These are phyloP conservation scores for Monsonia emarginata DNA, from an alignment of 441 rosid species.

Conservation along the genomic window DNA sequence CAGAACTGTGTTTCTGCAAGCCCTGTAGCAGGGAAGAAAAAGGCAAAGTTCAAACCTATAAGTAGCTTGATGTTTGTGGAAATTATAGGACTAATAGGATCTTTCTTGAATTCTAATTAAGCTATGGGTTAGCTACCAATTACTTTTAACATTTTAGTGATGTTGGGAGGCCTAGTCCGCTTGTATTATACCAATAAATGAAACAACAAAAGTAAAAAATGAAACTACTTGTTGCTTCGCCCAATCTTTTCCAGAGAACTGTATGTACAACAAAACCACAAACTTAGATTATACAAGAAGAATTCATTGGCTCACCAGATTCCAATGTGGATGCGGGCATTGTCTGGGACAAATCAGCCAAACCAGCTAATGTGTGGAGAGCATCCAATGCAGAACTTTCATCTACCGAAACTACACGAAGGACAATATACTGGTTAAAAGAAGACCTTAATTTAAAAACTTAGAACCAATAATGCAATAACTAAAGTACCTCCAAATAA, in stretches of 20 bases:
- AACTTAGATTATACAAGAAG: constrained; percentile 12
- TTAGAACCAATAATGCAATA: constrained; percentile 4
- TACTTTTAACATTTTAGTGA: not conserved
- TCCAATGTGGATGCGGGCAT: constrained; percentile 44
- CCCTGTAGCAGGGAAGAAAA: not conserved
- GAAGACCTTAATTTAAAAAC: constrained; percentile 7
- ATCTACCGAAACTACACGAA: constrained; percentile 36
- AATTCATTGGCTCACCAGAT: constrained; percentile 49
- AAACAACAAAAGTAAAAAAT: not conserved
- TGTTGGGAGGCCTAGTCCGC: not conserved
- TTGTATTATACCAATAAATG: not conserved
- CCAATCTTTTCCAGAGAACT: not conserved
- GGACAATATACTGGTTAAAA: constrained; percentile 5
- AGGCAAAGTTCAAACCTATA: not conserved
- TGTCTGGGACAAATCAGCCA: constrained; percentile 53
- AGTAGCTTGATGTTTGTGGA: not conserved
- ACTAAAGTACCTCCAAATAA: constrained; percentile 43
- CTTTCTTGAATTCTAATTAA: not conserved
- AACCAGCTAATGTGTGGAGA: constrained; percentile 31
- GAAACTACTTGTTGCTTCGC: not conserved
- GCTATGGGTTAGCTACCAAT: not conserved
- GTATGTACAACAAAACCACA: not conserved
- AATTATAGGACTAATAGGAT: not conserved
- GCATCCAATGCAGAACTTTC: constrained; percentile 55
- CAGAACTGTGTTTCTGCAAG: not conserved